These are phyloP conservation scores for Suhomyces emberorum DNA, from an alignment of 805 yeast species.

Conservation along the genomic window DNA sequence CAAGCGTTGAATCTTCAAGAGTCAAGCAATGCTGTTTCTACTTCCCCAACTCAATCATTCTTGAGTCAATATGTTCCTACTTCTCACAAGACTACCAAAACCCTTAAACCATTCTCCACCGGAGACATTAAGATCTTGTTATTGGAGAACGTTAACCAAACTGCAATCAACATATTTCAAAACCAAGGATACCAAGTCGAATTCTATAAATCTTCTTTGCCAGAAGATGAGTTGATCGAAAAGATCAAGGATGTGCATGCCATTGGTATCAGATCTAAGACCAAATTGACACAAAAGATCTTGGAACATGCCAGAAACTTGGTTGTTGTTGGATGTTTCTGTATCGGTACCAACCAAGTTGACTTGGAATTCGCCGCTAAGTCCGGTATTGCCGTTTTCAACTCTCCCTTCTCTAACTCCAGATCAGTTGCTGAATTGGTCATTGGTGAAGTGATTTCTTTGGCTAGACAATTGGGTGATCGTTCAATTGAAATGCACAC, in stretches of 20 bases:
- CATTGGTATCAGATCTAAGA: conserved; percentile 96
- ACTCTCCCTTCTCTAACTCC: conserved; percentile 97
- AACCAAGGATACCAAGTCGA: conserved; percentile 97
- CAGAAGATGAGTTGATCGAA: conserved; percentile 91
- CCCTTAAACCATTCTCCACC: conserved; percentile 90
- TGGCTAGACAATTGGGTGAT: conserved; percentile 96
- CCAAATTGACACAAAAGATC: conserved; percentile 77
- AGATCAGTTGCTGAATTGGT: conserved; percentile 98
- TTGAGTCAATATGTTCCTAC: conserved; percentile 50
- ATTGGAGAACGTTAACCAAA: conserved; percentile 88
- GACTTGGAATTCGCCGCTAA: conserved; percentile 89
- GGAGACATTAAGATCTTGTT: conserved; percentile 91
- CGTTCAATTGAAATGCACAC: conserved; percentile 94
- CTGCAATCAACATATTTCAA: conserved; percentile 82
- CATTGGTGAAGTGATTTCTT: conserved; percentile 87
- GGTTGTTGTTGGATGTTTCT: conserved; percentile 93
- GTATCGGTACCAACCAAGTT: conserved; percentile 98
- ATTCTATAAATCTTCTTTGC: conserved; percentile 81
- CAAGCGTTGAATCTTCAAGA: conserved; percentile 50
- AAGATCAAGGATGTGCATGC: conserved; percentile 93
- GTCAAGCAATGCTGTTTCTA: conserved; percentile 66
- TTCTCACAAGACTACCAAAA: conserved; percentile 54
- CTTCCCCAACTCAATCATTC: conserved; percentile 79
- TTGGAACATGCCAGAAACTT: conserved; percentile 85
- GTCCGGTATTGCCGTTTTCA: conserved; percentile 93